These are phyloP conservation scores for Mitragyna speciosa DNA, from an alignment of 257 asterid species.

Conservation along the genomic window DNA sequence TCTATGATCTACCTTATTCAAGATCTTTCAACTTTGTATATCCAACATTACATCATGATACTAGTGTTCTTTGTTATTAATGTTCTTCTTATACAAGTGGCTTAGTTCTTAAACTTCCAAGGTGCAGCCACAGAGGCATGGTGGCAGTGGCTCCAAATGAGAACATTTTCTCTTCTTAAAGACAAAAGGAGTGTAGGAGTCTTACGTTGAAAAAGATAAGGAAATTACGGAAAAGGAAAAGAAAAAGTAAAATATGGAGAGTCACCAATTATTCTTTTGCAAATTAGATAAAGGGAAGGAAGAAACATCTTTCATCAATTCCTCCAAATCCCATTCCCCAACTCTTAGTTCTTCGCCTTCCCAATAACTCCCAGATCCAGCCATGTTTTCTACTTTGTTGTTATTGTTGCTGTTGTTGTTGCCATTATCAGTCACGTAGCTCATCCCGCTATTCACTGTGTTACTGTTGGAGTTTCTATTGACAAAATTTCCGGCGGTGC, in stretches of 20 bases:
- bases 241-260: neutral
- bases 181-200: slow-evolving; percentile 14
- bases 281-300: slow-evolving; percentile 53
- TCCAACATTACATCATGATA: slow-evolving; percentile 3
- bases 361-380: slow-evolving; percentile 48
- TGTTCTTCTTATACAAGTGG: neutral
- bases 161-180: slow-evolving; percentile 17
- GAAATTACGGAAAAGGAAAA: neutral
- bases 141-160: slow-evolving; percentile 13
- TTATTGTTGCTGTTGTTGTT: slow-evolving; percentile 13
- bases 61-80: neutral
- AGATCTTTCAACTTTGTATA: slow-evolving; percentile 1
- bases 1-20: neutral
- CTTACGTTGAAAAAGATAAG: neutral
- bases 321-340: slow-evolving; percentile 66
- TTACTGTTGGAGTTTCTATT: slow-evolving; percentile 19
- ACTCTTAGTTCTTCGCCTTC: slow-evolving; percentile 43
- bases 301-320: slow-evolving; percentile 60
- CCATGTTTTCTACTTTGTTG: slow-evolving; percentile 41
- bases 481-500: slow-evolving; percentile 15
- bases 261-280: slow-evolving; percentile 38
- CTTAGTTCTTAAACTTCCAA: slow-evolving; percentile 4
- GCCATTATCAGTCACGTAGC: slow-evolving; percentile 11
- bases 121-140: neutral
- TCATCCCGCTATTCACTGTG: slow-evolving; percentile 13